These are phyloP conservation scores for Aspergillus nidulans DNA, from an alignment of 495 filamentous ascomycete species.

Conservation along the genomic window DNA sequence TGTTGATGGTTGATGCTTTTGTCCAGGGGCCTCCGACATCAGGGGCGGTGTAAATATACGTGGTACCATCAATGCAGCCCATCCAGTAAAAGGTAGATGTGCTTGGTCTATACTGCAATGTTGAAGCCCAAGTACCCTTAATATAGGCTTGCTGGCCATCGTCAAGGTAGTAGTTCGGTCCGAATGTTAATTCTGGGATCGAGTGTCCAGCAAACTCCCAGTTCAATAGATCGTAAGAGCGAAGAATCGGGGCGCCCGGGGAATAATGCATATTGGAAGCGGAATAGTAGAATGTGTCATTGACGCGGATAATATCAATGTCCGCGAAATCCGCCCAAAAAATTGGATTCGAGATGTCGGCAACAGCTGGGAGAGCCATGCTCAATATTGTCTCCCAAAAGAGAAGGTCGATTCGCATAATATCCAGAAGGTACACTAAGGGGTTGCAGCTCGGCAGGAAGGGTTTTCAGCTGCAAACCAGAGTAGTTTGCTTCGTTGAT, in stretches of 20 bases:
- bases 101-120: constrained; percentile 44
- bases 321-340: constrained; percentile 44
- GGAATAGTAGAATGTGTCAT: constrained; percentile 49
- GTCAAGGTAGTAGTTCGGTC: constrained; percentile 44
- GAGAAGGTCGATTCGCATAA: too few species aligned
- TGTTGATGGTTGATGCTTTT: constrained; percentile 23
- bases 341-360: constrained; percentile 45
- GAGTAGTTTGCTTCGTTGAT: too few species aligned
- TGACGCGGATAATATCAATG: constrained; percentile 42
- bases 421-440: too few species aligned
- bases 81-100: constrained; percentile 52
- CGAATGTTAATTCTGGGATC: constrained; percentile 48
- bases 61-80: constrained; percentile 45
- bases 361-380: too few species aligned
- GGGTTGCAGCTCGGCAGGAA: too few species aligned
- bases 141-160: constrained; percentile 39
- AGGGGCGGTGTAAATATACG: constrained; percentile 48
- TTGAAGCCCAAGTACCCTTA: constrained; percentile 53
- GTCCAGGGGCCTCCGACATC: constrained; percentile 38
- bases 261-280: constrained; percentile 55
- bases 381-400: too few species aligned
- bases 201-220: constrained; percentile 54
- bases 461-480: too few species aligned
- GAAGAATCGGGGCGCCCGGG: constrained; percentile 55
- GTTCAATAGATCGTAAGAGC: constrained; percentile 52